Percentiles rank a stretch among this genome's conserved stretches.
These are phyloP conservation scores for Carallia pectinifolia DNA, from an alignment of 345 rosid species.

Conservation along the genomic window DNA sequence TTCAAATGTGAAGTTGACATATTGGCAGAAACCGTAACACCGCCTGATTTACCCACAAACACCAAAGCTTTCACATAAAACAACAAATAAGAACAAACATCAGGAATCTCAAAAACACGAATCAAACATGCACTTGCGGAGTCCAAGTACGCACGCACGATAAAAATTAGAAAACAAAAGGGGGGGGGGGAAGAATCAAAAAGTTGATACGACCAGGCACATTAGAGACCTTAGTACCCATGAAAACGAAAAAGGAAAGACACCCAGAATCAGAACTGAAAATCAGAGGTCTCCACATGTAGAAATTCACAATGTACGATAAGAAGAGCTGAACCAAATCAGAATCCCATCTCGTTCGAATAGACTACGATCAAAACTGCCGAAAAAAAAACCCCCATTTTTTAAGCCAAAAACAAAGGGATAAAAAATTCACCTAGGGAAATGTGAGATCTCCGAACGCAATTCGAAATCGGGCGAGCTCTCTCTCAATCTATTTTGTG, in stretches of 20 bases:
- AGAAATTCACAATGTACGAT: constrained; percentile 27
- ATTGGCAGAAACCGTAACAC: background rate
- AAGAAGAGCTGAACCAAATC: constrained; percentile 15
- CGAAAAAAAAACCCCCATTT: background rate
- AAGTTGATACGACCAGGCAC: background rate
- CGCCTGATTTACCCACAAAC: background rate
- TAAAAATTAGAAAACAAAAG: background rate
- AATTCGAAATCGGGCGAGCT: constrained; percentile 21
- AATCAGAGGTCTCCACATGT: background rate
- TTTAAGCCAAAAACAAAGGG: background rate
- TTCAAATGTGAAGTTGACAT: too few relatives aligned
- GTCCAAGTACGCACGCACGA: background rate
- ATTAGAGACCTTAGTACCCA: background rate
- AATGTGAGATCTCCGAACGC: constrained; percentile 43
- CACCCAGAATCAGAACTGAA: constrained; percentile 10
- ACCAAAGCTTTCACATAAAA: background rate
- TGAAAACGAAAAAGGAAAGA: background rate
- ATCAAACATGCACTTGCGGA: background rate
- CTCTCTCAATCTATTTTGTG: background rate
- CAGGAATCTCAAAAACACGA: background rate
- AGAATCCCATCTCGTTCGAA: constrained; percentile 8
- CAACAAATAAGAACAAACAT: background rate
- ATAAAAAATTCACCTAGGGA: background rate
- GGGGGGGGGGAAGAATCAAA: background rate
- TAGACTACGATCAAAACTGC: background rate